Evolutionary conservation across 202 grass and related monocot species (phyloP).

Genomic region (Bolboschoenoplectus hybrid): DNA sequence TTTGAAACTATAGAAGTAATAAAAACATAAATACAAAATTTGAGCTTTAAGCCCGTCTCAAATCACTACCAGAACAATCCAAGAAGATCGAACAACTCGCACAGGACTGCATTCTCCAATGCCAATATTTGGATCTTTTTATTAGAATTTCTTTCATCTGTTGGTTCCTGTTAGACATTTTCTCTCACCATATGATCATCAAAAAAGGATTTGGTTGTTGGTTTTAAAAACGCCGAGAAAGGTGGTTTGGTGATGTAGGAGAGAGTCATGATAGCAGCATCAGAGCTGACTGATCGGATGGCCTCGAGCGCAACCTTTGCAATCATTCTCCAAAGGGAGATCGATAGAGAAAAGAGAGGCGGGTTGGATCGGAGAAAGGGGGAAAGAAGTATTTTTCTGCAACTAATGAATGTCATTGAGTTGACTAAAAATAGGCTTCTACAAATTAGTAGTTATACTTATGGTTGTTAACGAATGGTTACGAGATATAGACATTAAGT

Average conservation of each 20-base stretch:
- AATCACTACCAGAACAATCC: constrained; percentile 25
- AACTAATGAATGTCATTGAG: neutral
- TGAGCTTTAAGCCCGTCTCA: neutral
- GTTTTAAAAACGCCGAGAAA: neutral
- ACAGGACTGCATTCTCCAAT: neutral
- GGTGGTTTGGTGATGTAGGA: constrained; percentile 34
- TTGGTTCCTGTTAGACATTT: neutral
- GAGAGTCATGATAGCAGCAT: constrained; percentile 24
- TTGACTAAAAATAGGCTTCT: constrained; percentile 7
- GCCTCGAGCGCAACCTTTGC: constrained; percentile 15
- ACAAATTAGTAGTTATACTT: neutral
- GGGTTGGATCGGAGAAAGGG: constrained; percentile 12
- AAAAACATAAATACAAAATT: constrained; percentile 25
- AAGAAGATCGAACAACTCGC: neutral
- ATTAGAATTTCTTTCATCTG: neutral
- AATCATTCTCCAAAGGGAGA: constrained; percentile 29
- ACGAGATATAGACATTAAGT: neutral
- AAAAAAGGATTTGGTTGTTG: constrained; percentile 26
- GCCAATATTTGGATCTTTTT: neutral
- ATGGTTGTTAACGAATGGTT: neutral
- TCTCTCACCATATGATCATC: neutral
- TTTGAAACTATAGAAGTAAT: constrained; percentile 10
- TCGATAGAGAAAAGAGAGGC: neutral
- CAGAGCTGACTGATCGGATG: constrained; percentile 6
- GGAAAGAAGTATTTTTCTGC: neutral